A percentile compares a stretch with the other conserved stretches of the same genome.
phyloP scores from a whole-genome alignment of 2,329 filamentous ascomycete species.

The Harringtonia aguacate region DNA sequence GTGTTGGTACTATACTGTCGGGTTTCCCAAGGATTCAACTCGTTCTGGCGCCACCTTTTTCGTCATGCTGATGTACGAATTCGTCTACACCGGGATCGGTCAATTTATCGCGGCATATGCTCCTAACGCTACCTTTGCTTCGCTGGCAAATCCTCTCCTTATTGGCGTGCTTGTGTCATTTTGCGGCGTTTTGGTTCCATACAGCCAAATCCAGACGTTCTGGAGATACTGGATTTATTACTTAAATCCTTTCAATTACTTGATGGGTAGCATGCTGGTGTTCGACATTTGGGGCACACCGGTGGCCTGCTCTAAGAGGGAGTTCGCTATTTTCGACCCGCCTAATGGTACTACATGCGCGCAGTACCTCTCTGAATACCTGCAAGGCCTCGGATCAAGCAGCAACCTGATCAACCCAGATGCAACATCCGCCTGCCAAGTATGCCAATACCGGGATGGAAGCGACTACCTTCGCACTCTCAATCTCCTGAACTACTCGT shows the following conservation, averaged over 20 bases:
- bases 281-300: slow-evolving; percentile 36
- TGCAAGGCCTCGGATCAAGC: slow-evolving; percentile 32
- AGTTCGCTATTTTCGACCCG: slow-evolving; percentile 42
- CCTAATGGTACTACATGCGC: slow-evolving; percentile 41
- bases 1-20: slow-evolving; percentile 17
- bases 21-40: slow-evolving; percentile 44
- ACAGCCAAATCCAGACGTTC: slow-evolving; percentile 48
- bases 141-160: slow-evolving; percentile 44
- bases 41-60: slow-evolving; percentile 42
- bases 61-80: slow-evolving; percentile 48
- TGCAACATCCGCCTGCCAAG: slow-evolving; percentile 41
- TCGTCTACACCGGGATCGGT: slow-evolving; percentile 49
- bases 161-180: slow-evolving; percentile 54
- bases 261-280: slow-evolving; percentile 44
- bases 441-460: slow-evolving; percentile 49
- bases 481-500: slow-evolving; percentile 49
- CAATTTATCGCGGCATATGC: slow-evolving; percentile 52
- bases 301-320: slow-evolving; percentile 32
- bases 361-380: slow-evolving; percentile 43
- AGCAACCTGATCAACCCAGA: slow-evolving; percentile 50
- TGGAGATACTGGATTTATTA: slow-evolving; percentile 59
- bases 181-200: slow-evolving; percentile 65
- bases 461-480: slow-evolving; percentile 48
- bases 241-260: slow-evolving; percentile 51
- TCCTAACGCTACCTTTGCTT: slow-evolving; percentile 48